Base-by-base conservation (phyloP, 345 rosid genomes). In the Gossypium ekmanianum region DNA sequence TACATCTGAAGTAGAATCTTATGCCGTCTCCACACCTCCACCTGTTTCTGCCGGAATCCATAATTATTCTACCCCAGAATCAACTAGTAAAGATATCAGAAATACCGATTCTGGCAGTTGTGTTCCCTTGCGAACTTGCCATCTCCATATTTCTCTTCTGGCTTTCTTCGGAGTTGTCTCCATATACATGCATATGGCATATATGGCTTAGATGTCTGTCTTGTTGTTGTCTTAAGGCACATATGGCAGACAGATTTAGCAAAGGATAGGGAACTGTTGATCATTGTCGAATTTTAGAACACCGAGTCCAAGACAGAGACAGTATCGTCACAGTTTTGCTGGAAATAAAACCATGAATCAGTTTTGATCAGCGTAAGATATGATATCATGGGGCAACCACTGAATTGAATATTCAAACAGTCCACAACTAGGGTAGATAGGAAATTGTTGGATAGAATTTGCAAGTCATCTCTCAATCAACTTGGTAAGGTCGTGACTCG, bases 1-100 rank as follows among this genome's bases (percentile, higher is more conserved):
- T 34, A 43, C 43, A 11, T 75, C 79, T 22, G 84, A 74, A 11
- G 71, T 72, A 34, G 75, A 84, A 81, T 84, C 90, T 41, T 83
- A 78, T 72, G 69, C 85, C 24, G 75, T 85, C 50, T 47, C 78
- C 10, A 89, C 83, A 22, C 82, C 93, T 79, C 95, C 95, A 39
- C 87, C 91, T 27, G 82, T 86, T 73, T 94, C 88, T 26, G 93
- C 88, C 1, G 93, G 90, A 78, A 52, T 80, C 24, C 83, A 80
- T 61, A 82, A 85, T 76, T 55, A 75, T 68, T 75, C 83, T 29
- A 76, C 79, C 16, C 56, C 88, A 29, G 85, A 82, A 34, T 13
- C 84, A 56, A 68, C 79, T 59, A 78, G 79, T 59, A 59, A 24
- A 67, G 75, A 81, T 72, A 73, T 68, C 67, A 64, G 71, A 58